Conservation (phyloP, 129 eudicot genomes). For the Flaveria linearis region DNA sequence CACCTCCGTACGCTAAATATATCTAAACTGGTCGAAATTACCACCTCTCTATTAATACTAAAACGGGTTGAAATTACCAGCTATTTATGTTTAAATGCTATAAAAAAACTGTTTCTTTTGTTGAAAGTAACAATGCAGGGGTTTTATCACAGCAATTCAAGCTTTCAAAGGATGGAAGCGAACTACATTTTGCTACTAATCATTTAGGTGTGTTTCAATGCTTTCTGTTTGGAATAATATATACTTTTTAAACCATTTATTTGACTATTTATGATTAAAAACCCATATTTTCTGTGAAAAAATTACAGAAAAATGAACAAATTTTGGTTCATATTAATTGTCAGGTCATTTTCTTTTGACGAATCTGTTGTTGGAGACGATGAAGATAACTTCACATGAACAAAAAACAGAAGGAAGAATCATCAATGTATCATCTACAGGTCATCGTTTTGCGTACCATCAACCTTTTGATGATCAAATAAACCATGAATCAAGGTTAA, state of each 20-base stretch:
- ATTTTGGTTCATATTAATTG: not conserved
- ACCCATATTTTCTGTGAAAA: not conserved
- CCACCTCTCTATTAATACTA: no score
- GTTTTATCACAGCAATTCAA: constrained; percentile 27
- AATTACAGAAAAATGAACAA: not conserved
- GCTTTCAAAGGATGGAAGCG: constrained; percentile 25
- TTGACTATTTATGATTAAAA: not conserved
- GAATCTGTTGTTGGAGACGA: constrained; percentile 39
- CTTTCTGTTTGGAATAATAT: not conserved
- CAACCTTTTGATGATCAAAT: constrained; percentile 28
- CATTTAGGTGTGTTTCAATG: constrained; percentile 31
- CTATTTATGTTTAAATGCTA: no score
- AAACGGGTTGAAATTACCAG: no score
- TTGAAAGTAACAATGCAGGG: constrained; percentile 43
- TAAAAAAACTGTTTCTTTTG: not conserved
- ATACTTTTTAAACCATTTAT: constrained; percentile 3
- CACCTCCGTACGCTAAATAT: no score
- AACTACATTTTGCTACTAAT: constrained; percentile 12
- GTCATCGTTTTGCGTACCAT: constrained; percentile 23
- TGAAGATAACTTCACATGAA: constrained; percentile 38
- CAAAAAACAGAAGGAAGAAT: constrained; percentile 36
- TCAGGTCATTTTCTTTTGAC: constrained; percentile 44
- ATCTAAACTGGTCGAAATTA: no score
- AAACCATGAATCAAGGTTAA: constrained; percentile 34
- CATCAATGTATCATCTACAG: constrained; percentile 30